phyloP scores from a whole-genome alignment of 768 basidiomycete genomes.

The Grammothele lineata region DNA sequence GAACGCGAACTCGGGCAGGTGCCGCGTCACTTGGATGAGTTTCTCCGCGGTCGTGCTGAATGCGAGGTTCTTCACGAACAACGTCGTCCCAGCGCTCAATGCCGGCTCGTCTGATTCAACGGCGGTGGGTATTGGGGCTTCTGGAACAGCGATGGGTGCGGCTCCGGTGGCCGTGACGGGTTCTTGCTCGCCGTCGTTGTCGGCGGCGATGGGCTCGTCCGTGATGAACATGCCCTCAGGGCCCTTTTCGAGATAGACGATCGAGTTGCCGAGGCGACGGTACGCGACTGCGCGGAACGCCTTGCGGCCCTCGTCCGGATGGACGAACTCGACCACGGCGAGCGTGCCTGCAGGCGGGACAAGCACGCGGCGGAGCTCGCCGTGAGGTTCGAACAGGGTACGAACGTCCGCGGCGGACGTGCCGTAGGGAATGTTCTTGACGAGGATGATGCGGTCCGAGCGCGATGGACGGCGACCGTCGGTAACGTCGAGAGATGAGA shows the following conservation, averaged over 20 bases:
- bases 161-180: slow-evolving; percentile 21
- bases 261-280: slow-evolving; percentile 79
- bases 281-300: slow-evolving; percentile 86
- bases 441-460: slow-evolving; percentile 81
- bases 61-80: slow-evolving; percentile 94
- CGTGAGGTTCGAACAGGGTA: slow-evolving; percentile 75
- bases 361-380: slow-evolving; percentile 63
- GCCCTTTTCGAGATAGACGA: slow-evolving; percentile 92
- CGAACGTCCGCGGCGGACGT: slow-evolving; percentile 73
- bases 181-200: background rate
- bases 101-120: slow-evolving; percentile 34
- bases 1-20: slow-evolving; percentile 78
- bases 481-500: slow-evolving; percentile 46
- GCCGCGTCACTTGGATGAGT: slow-evolving; percentile 62
- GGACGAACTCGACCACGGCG: slow-evolving; percentile 85
- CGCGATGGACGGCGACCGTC: slow-evolving; percentile 29
- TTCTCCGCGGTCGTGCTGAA: slow-evolving; percentile 84
- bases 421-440: slow-evolving; percentile 96
- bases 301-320: slow-evolving; percentile 60
- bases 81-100: slow-evolving; percentile 68
- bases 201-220: slow-evolving; percentile 15
- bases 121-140: slow-evolving; percentile 27
- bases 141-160: slow-evolving; percentile 40
- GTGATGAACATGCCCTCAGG: slow-evolving; percentile 73
- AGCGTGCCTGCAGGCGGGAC: slow-evolving; percentile 92